phyloP scores from a whole-genome alignment of 2,329 filamentous ascomycete species.

The Penicillium sp. region DNA sequence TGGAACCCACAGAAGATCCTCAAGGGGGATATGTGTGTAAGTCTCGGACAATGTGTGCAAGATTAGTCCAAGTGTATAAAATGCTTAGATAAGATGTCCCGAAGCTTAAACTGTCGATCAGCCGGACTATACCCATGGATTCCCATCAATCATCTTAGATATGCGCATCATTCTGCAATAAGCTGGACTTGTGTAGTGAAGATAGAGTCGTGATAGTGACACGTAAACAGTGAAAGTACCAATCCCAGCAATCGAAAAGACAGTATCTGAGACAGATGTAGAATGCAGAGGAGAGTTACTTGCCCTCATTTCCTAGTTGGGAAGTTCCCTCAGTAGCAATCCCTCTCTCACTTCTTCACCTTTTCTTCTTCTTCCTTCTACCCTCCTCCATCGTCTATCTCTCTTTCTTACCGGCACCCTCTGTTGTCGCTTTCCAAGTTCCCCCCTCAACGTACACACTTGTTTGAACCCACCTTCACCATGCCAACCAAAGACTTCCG shows the following conservation, averaged over 20 bases:
- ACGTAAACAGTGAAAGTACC: neutral
- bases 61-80: no score
- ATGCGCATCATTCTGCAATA: neutral
- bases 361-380: neutral
- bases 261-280: neutral
- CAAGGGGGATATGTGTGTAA: neutral
- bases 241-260: neutral
- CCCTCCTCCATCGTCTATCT: neutral
- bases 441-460: neutral
- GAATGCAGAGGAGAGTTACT: neutral
- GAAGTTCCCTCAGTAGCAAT: neutral
- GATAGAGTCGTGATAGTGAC: neutral
- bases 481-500: constrained; percentile 71
- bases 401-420: neutral
- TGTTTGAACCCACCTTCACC: neutral
- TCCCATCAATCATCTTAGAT: neutral
- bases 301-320: neutral
- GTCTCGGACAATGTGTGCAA: neutral
- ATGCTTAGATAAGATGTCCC: no score
- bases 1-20: neutral
- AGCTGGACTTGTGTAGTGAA: neutral
- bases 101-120: neutral
- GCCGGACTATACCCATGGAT: neutral
- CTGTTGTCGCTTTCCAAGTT: neutral
- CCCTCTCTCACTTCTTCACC: neutral